Base-by-base conservation (phyloP, 495 filamentous ascomycete species). In the Trichoderma asperelloides region DNA sequence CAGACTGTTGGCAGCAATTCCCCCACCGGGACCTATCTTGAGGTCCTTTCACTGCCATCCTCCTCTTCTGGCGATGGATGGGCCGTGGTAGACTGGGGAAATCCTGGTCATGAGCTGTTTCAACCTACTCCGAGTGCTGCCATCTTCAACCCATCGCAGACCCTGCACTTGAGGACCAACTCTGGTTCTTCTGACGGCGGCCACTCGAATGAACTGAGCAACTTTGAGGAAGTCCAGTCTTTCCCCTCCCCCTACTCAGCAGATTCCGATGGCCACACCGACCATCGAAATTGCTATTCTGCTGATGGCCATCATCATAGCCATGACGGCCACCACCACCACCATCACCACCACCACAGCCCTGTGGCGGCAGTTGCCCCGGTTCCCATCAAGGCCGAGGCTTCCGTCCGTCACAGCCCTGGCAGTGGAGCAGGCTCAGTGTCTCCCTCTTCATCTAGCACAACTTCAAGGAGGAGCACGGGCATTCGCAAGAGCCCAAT, bases 71-170 rank as follows among this genome's bases (percentile, higher is more conserved):
- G 96, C 69, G 89, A 91, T 74, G 91, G 91, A 47, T 97, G 92
- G 93, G 85, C 82, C 60, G 82, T 85, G 27, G 85, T 95, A 21
- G 90, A 94, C 68, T 65, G 62, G 67, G 73, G 80, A 66, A 83
- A 80, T 65, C 79, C 76, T 4, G 81, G 78, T 66, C 81, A 75
- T 67, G 78, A 84, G 25, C 81, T 78, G 49, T 81, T 72, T 73
- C 82, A 75, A 73, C 70, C 73, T 13, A 69, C 70, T 55, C 87
- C 74, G 69, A 80, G 84, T 64, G 79, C 82, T 16, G 85, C 89
- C 65, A 91, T 96, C 67, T 92, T 93, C 78, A 95, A 96, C 74
- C 93, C 93, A 2, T 85, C 86, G 67, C 89, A 96, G 75, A 92
- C 91, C 0, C 79, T 97, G 62, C 93, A 96, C 76, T 79, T 92